Evolutionary conservation across 495 filamentous ascomycete genomes (phyloP).

Genomic region (Penicillium dipodomyicola): DNA sequence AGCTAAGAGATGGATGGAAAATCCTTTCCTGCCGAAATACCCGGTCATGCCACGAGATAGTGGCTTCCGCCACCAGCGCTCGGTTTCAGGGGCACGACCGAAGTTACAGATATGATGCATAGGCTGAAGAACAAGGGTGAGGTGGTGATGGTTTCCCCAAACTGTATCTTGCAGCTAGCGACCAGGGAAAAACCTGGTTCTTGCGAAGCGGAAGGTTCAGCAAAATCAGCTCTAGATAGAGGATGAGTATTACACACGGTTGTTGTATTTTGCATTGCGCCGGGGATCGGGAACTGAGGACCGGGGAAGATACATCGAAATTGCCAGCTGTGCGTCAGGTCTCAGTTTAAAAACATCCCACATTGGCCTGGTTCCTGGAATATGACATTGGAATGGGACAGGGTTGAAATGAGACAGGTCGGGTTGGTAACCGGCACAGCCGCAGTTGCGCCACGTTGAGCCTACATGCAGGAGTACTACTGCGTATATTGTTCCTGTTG

Average conservation of each 20-base stretch:
- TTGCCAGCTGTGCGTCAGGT: conserved; percentile 2
- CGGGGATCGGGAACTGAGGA: background rate
- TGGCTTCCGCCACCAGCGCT: conserved; percentile 16
- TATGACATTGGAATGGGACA: conserved; percentile 4
- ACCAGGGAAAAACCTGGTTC: background rate
- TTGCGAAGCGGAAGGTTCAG: background rate
- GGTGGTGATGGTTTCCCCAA: background rate
- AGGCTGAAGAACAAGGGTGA: background rate
- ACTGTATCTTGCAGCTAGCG: background rate
- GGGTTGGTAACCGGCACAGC: background rate
- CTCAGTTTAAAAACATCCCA: background rate
- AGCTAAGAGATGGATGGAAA: conserved; percentile 11
- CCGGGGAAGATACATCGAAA: background rate
- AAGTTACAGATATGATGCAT: background rate
- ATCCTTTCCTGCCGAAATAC: conserved; percentile 5
- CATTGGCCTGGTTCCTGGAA: conserved; percentile 5
- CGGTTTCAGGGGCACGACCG: conserved; percentile 2
- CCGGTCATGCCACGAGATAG: conserved; percentile 15
- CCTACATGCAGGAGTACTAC: background rate
- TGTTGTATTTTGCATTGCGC: conserved; percentile 1
- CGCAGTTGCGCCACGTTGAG: conserved; percentile 8
- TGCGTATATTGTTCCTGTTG: conserved; percentile 1
- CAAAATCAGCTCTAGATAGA: background rate
- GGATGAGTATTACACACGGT: background rate
- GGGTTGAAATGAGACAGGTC: conserved; percentile 2